A percentile compares a stretch with the other conserved stretches of the same genome.
phyloP scores from a whole-genome alignment of 805 yeast species.

The Maudiozyma barnettii region DNA sequence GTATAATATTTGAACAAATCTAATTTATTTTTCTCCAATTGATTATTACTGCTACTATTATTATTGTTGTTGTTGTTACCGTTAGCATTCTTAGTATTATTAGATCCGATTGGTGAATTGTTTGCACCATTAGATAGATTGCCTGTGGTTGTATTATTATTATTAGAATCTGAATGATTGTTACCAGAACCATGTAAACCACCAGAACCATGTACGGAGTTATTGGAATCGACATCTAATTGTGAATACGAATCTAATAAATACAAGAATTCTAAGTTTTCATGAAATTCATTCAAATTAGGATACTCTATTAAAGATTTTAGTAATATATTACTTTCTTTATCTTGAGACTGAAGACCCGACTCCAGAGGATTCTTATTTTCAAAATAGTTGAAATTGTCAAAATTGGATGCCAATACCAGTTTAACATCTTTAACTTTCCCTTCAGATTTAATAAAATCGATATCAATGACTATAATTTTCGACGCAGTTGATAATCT shows the following conservation, averaged over 20 bases:
- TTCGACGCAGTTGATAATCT: conserved; percentile 31
- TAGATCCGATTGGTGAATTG: not conserved
- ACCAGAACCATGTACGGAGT: conserved; percentile 6
- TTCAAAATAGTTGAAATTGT: conserved; percentile 27
- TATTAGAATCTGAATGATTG: not conserved
- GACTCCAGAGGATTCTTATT: not conserved
- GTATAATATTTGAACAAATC: conserved; percentile 29
- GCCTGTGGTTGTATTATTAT: not conserved
- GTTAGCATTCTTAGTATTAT: no score
- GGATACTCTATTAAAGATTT: conserved; percentile 23
- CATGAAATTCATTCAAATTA: conserved; percentile 25
- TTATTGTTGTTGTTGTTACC: not conserved
- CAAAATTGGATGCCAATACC: conserved; percentile 30
- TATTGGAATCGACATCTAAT: conserved; percentile 20
- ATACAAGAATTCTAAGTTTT: conserved; percentile 25
- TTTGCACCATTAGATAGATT: not conserved
- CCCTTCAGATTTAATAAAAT: conserved; percentile 19
- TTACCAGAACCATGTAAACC: not conserved
- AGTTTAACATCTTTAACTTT: conserved; percentile 28
- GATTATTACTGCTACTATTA: not conserved
- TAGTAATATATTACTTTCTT: conserved; percentile 20
- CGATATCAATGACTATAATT: conserved; percentile 30
- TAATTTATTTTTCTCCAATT: conserved; percentile 12
- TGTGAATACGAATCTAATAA: conserved; percentile 26
- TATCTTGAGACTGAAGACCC: not conserved